Percentiles rank a stretch among this genome's conserved stretches.
Conservation (phyloP, 2,329 filamentous ascomycete genomes). For the Fusarium lateritium region DNA sequence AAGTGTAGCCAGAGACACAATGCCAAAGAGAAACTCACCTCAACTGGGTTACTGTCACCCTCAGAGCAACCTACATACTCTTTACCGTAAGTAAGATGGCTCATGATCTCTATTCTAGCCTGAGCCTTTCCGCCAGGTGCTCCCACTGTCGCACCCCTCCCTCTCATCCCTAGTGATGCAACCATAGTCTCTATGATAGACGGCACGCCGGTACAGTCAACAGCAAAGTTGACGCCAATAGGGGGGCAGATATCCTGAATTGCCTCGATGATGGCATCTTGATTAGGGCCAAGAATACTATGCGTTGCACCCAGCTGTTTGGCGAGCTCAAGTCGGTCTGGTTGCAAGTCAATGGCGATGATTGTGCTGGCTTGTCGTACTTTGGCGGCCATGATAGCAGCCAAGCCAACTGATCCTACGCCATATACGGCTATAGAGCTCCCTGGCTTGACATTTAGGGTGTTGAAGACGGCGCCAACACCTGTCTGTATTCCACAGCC, state of each 20-base stretch:
- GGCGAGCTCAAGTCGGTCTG: slow-evolving; percentile 16
- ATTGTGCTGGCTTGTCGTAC: neutral
- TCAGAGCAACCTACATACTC: slow-evolving; percentile 33
- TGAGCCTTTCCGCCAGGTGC: slow-evolving; percentile 10
- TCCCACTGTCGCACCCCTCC: slow-evolving; percentile 23
- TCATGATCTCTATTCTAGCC: slow-evolving; percentile 28
- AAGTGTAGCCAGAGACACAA: too few relatives aligned
- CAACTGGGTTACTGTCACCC: slow-evolving; percentile 22
- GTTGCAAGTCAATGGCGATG: slow-evolving; percentile 28
- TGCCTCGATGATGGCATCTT: neutral
- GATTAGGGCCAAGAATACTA: neutral
- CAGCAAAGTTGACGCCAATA: slow-evolving; percentile 31
- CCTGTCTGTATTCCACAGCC: slow-evolving; percentile 39
- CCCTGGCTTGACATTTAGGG: slow-evolving; percentile 13
- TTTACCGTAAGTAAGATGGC: slow-evolving; percentile 20
- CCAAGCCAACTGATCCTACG: slow-evolving; percentile 24
- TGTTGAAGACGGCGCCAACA: slow-evolving; percentile 26
- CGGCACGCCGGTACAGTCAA: slow-evolving; percentile 36
- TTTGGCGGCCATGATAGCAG: slow-evolving; percentile 35
- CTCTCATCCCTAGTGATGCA: slow-evolving; percentile 13
- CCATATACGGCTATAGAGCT: slow-evolving; percentile 32
- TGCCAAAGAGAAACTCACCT: neutral
- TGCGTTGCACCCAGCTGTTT: slow-evolving; percentile 29
- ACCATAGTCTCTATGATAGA: slow-evolving; percentile 33
- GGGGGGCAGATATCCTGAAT: neutral